Conservation (phyloP, 1,284 basidiomycete genomes). For the Apiotrichum mycotoxinovorans region DNA sequence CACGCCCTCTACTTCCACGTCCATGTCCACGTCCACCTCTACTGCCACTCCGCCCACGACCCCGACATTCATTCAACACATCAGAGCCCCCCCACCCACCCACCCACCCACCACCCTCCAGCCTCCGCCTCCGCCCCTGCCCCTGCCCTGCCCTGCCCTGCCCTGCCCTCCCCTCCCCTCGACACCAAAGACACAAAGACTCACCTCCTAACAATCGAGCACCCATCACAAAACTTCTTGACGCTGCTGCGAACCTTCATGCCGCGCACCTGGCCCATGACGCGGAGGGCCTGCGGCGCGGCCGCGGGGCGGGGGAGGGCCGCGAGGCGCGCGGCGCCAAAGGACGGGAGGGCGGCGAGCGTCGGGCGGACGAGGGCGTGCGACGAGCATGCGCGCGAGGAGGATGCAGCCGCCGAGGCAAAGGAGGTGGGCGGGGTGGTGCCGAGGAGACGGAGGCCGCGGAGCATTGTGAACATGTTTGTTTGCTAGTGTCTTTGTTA, state of each 20-base stretch:
- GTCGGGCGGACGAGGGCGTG: constrained; percentile 11
- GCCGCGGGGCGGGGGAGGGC: constrained; percentile 4
- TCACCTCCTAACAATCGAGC: constrained; percentile 66
- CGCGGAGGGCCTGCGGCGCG: constrained; percentile 17
- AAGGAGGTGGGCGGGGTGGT: background rate
- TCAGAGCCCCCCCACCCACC: too few relatives aligned
- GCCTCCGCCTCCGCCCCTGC: background rate
- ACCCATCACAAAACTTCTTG: constrained; percentile 87
- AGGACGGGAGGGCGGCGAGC: background rate
- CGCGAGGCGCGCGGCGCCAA: constrained; percentile 2
- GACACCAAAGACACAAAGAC: too few relatives aligned
- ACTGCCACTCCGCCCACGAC: too few relatives aligned
- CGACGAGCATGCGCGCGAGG: constrained; percentile 11
- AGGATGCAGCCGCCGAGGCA: background rate
- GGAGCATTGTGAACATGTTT: background rate
- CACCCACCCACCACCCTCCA: too few relatives aligned
- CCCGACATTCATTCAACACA: too few relatives aligned
- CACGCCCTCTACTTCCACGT: too few relatives aligned
- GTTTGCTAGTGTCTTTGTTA: background rate
- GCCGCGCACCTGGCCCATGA: constrained; percentile 56
- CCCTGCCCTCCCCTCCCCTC: background rate
- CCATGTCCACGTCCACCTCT: too few relatives aligned
- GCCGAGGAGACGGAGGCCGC: background rate
- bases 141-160: background rate
- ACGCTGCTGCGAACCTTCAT: constrained; percentile 97